phyloP scores from a whole-genome alignment of 768 basidiomycete species.

The Scleroderma citrinum region DNA sequence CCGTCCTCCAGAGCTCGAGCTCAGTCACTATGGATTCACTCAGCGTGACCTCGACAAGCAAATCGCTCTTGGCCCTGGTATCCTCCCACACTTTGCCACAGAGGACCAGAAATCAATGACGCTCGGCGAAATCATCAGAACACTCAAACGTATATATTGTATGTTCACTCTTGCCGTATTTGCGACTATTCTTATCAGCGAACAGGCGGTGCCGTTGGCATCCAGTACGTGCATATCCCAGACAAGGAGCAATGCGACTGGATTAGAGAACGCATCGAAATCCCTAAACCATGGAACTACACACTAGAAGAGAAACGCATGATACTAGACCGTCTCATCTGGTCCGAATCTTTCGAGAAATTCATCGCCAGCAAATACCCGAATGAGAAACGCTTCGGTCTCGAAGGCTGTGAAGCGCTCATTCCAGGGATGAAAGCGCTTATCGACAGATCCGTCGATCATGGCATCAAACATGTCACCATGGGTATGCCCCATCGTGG shows the following conservation, averaged over 20 bases:
- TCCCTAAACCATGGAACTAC: slow-evolving; percentile 96
- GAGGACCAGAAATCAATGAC: slow-evolving; percentile 85
- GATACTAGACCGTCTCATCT: slow-evolving; percentile 98
- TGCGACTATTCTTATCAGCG: not conserved
- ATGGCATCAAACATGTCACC: slow-evolving; percentile 92
- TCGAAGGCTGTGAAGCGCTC: slow-evolving; percentile 96
- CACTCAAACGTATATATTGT: slow-evolving; percentile 94
- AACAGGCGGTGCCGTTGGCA: slow-evolving; percentile 78
- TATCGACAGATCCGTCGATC: slow-evolving; percentile 96
- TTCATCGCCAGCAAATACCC: slow-evolving; percentile 99
- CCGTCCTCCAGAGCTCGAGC: slow-evolving; percentile 83
- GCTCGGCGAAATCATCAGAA: slow-evolving; percentile 84
- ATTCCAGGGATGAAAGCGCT: slow-evolving; percentile 99
- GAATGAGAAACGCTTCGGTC: slow-evolving; percentile 98
- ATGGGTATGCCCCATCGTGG: slow-evolving; percentile 99
- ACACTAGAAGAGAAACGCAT: slow-evolving; percentile 97
- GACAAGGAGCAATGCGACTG: slow-evolving; percentile 99
- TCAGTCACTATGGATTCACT: slow-evolving; percentile 92
- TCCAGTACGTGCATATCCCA: slow-evolving; percentile 93
- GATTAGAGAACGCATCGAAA: slow-evolving; percentile 95
- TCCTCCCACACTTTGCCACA: slow-evolving; percentile 90
- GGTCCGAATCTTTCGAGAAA: slow-evolving; percentile 99
- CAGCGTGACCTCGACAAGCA: slow-evolving; percentile 93
- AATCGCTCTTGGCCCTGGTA: slow-evolving; percentile 91
- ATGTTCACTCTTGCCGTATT: slow-evolving; percentile 25